These are phyloP conservation scores for Catharanthus roseus DNA, from an alignment of 257 asterid genomes.

Conservation along the genomic window DNA sequence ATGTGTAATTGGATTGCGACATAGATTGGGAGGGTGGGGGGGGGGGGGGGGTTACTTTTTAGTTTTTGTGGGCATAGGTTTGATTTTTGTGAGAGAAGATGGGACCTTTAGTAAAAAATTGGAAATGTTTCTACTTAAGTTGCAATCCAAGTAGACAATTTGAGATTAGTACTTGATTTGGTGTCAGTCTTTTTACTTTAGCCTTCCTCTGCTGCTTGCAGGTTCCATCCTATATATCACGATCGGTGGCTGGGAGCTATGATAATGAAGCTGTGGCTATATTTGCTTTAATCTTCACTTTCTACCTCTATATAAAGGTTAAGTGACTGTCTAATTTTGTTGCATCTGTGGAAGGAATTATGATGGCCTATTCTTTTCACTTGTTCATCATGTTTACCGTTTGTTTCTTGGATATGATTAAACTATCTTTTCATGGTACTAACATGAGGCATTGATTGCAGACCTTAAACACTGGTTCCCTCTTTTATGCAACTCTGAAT, in stretches of 20 bases:
- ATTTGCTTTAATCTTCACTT: slow-evolving; percentile 93
- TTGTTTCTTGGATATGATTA: neutral
- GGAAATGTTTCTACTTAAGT: no score
- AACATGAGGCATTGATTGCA: slow-evolving; percentile 33
- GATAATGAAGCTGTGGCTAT: slow-evolving; percentile 99
- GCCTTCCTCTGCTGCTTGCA: slow-evolving; percentile 23
- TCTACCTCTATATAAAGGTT: slow-evolving; percentile 96
- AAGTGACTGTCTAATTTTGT: slow-evolving; percentile 14
- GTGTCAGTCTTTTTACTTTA: neutral
- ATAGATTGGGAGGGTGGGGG: no score
- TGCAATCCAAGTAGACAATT: neutral
- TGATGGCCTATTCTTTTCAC: neutral
- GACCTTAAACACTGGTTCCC: slow-evolving; percentile 98
- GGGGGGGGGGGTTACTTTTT: no score
- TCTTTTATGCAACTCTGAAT: slow-evolving; percentile 88
- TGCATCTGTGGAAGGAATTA: neutral
- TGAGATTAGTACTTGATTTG: neutral
- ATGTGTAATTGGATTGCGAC: no score
- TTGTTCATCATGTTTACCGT: neutral
- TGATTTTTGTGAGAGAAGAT: no score
- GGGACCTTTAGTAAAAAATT: no score
- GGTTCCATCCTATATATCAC: slow-evolving; percentile 99
- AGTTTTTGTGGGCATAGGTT: no score
- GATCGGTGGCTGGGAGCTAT: slow-evolving; percentile 99
- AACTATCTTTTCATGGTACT: slow-evolving; percentile 1